These are phyloP conservation scores for Calycina herbarum DNA, from an alignment of 2,329 filamentous ascomycete genomes.

Conservation along the genomic window DNA sequence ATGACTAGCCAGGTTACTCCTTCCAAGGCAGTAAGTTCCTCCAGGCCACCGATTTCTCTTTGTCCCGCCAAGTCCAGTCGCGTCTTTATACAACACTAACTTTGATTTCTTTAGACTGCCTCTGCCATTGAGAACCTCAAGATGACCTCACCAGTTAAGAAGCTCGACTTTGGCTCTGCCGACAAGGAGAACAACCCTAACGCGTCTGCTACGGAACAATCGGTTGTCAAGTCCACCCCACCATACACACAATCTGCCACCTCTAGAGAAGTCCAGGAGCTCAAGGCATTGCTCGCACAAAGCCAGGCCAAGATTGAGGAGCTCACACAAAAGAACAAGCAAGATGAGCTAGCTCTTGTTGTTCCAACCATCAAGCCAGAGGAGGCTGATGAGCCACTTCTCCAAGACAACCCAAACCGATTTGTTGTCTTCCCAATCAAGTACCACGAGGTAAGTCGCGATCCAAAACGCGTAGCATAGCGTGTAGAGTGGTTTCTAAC, in stretches of 20 bases:
- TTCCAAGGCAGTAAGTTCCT: conserved; percentile 65
- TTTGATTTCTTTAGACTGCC: conserved; percentile 62
- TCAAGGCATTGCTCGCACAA: conserved; percentile 3
- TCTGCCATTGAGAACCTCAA: conserved; percentile 84
- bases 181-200: conserved; percentile 79
- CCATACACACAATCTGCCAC: background rate
- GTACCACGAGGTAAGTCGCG: conserved; percentile 85
- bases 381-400: conserved; percentile 83
- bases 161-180: conserved; percentile 71
- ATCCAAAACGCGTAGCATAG: conserved; percentile 44
- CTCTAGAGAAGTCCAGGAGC: conserved; percentile 36
- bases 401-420: conserved; percentile 92
- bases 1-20: conserved; percentile 79
- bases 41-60: conserved; percentile 37
- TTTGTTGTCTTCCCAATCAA: conserved; percentile 99
- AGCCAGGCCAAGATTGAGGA: conserved; percentile 3
- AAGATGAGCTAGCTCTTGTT: conserved; percentile 46
- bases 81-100: conserved; percentile 30
- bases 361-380: conserved; percentile 60
- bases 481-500: conserved; percentile 64
- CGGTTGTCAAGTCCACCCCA: conserved; percentile 47
- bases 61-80: conserved; percentile 31
- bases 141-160: conserved; percentile 92
- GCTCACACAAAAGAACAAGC: conserved; percentile 29
- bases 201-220: conserved; percentile 54